phyloP scores from a whole-genome alignment of 176 grass and related monocot genomes.

The Echinochloa phyllopogon region DNA sequence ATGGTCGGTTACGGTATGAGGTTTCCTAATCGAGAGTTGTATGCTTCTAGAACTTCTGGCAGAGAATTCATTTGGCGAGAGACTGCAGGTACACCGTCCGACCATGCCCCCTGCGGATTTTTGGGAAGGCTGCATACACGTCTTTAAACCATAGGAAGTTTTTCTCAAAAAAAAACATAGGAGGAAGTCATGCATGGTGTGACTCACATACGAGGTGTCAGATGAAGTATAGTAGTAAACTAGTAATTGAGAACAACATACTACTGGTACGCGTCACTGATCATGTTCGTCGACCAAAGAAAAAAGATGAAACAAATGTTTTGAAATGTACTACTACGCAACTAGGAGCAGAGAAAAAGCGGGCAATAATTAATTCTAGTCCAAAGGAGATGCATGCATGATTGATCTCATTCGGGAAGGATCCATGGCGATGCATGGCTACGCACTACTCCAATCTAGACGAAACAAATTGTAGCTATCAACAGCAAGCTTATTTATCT shows the following conservation, averaged over 20 bases:
- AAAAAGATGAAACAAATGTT: too few species aligned
- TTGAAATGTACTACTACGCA: too few species aligned
- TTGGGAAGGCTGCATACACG: not conserved
- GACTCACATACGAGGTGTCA: not conserved
- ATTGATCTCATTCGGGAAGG: too few species aligned
- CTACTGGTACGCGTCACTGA: too few species aligned
- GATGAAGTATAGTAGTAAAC: not conserved
- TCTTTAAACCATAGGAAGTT: not conserved
- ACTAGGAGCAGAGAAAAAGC: too few species aligned
- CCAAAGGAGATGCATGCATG: too few species aligned
- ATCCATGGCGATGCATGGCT: not conserved
- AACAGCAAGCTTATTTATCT: not conserved
- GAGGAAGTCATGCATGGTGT: not conserved
- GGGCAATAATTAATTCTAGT: too few species aligned
- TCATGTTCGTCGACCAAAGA: too few species aligned
- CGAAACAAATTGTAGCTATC: constrained; percentile 9
- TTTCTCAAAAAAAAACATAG: too few species aligned
- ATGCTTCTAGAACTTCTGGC: not conserved
- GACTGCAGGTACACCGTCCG: not conserved
- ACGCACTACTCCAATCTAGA: not conserved
- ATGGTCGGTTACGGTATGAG: not conserved
- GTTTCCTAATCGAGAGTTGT: not conserved
- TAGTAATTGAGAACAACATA: too few species aligned
- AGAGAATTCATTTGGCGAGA: not conserved
- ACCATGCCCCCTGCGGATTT: not conserved